phyloP scores from a whole-genome alignment of 768 basidiomycete species.

The Phlebiopsis gigantea region DNA sequence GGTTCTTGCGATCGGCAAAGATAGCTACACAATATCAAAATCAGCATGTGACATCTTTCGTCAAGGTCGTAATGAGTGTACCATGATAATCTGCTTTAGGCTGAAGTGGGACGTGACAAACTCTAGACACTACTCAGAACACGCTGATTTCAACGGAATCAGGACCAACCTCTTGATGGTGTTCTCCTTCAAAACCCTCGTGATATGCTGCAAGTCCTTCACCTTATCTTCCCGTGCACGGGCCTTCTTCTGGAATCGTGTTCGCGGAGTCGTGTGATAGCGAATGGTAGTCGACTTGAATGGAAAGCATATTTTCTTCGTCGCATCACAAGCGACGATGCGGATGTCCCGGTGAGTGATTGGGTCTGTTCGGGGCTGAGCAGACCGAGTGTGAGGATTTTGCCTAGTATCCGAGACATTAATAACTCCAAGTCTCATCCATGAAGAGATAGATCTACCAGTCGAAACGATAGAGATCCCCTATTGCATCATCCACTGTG shows the following conservation, averaged over 20 bases:
- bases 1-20: not conserved
- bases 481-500: slow-evolving; percentile 67
- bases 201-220: slow-evolving; percentile 62
- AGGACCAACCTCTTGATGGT: slow-evolving; percentile 53
- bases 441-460: slow-evolving; percentile 39
- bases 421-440: too few species aligned
- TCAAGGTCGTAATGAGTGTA: slow-evolving; percentile 23
- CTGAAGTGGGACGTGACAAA: slow-evolving; percentile 52
- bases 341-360: slow-evolving; percentile 7
- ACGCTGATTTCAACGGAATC: not conserved
- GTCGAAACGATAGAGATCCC: slow-evolving; percentile 67
- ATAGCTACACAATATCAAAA: slow-evolving; percentile 25
- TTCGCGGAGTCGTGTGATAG: slow-evolving; percentile 33
- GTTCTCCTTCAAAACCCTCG: slow-evolving; percentile 41
- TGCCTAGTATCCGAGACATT: too few species aligned
- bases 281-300: slow-evolving; percentile 14
- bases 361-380: not conserved
- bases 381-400: slow-evolving; percentile 10
- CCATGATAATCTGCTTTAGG: slow-evolving; percentile 63
- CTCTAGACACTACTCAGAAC: slow-evolving; percentile 29
- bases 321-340: slow-evolving; percentile 34
- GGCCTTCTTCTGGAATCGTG: slow-evolving; percentile 41
- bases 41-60: not conserved
- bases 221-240: slow-evolving; percentile 33
- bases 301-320: slow-evolving; percentile 27